These are phyloP conservation scores for Apiospora arundinis DNA, from an alignment of 2,329 filamentous ascomycete species.

Conservation along the genomic window DNA sequence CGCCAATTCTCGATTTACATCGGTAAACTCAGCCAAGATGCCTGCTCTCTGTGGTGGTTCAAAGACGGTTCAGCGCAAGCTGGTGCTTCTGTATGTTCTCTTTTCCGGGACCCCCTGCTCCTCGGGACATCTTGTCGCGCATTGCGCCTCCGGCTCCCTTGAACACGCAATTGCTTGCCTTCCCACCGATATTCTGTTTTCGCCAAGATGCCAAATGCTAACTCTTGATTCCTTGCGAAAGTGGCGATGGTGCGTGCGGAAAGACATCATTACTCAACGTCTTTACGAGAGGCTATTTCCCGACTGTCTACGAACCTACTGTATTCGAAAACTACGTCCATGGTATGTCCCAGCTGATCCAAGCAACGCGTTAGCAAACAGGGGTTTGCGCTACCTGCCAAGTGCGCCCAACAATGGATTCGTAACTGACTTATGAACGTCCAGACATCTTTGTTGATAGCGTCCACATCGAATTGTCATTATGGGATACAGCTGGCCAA, in stretches of 20 bases:
- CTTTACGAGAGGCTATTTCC: constrained; percentile 99
- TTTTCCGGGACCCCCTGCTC: constrained; percentile 29
- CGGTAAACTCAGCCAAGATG: constrained; percentile 34
- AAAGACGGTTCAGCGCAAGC: constrained; percentile 93
- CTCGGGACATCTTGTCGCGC: neutral
- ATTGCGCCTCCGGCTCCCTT: neutral
- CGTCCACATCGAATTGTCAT: constrained; percentile 93
- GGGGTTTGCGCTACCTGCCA: neutral
- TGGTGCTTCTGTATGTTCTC: constrained; percentile 81
- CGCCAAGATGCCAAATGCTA: neutral
- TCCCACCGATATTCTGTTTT: neutral
- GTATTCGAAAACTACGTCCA: constrained; percentile 99
- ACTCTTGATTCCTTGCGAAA: constrained; percentile 45
- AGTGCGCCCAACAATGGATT: neutral
- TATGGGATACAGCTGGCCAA: constrained; percentile 98
- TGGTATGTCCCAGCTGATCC: constrained; percentile 60
- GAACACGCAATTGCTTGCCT: neutral
- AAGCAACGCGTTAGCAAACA: neutral
- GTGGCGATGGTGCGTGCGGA: constrained; percentile 93
- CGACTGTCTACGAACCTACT: constrained; percentile 96
- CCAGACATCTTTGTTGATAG: constrained; percentile 97
- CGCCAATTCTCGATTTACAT: neutral
- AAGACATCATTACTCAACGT: constrained; percentile 98
- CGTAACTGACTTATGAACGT: neutral
- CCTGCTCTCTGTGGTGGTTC: constrained; percentile 70